Percentiles rank a stretch among this genome's conserved stretches.
Conservation (phyloP, 2,329 filamentous ascomycete species). For the Tolypocladium cylindrosporum region DNA sequence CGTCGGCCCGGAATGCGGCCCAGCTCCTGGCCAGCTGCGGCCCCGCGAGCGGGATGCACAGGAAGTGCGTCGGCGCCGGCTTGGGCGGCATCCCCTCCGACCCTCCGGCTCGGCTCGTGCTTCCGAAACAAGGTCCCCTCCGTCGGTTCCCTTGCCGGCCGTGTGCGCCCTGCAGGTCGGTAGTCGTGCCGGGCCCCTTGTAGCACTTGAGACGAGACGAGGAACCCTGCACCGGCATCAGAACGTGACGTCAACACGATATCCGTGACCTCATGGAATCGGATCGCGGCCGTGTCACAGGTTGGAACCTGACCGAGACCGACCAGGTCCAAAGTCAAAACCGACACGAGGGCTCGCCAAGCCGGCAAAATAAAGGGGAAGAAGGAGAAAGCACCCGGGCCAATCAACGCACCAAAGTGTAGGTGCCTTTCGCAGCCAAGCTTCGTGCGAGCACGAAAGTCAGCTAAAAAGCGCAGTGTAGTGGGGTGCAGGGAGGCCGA, state of each 20-base stretch:
- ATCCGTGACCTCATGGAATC: background rate
- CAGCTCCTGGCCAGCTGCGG: slow-evolving; percentile 57
- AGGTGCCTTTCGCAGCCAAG: background rate
- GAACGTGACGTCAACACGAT: background rate
- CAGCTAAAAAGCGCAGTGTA: background rate
- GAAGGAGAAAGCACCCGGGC: background rate
- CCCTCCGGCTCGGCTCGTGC: background rate
- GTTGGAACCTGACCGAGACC: background rate
- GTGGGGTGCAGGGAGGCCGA: background rate
- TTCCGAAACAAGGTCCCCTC: background rate
- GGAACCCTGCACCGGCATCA: background rate
- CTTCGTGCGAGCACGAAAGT: background rate
- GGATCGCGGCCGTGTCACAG: background rate
- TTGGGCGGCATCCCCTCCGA: slow-evolving; percentile 21
- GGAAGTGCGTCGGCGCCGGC: slow-evolving; percentile 58
- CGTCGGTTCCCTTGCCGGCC: background rate
- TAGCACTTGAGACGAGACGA: background rate
- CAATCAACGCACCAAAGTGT: background rate
- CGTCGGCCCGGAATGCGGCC: slow-evolving; percentile 49
- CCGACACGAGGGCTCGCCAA: background rate
- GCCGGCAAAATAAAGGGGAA: background rate
- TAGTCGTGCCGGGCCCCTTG: background rate
- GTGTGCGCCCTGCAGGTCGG: background rate
- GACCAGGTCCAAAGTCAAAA: background rate
- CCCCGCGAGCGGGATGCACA: slow-evolving; percentile 63